A percentile compares a stretch with the other conserved stretches of the same genome.
Conservation (phyloP, 805 yeast species). For the Candida peoriensis region DNA sequence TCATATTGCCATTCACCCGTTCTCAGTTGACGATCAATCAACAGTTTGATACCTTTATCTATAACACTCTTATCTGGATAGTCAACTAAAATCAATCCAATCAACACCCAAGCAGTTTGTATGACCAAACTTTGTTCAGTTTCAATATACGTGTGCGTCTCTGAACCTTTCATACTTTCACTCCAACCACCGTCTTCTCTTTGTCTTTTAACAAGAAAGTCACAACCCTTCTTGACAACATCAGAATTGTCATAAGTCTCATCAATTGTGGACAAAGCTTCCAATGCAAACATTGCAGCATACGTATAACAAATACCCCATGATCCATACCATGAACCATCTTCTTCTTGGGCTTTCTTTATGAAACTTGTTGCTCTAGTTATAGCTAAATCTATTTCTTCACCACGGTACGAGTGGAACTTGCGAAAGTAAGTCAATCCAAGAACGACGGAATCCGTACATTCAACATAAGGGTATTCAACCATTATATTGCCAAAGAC, state of each 20-base stretch:
- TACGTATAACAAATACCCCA: conserved; percentile 98
- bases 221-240: conserved; percentile 72
- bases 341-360: conserved; percentile 56
- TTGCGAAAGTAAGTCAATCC: conserved; percentile 78
- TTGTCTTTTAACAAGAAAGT: conserved; percentile 72
- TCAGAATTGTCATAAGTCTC: conserved; percentile 56
- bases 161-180: conserved; percentile 88
- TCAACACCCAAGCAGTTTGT: conserved; percentile 90
- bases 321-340: conserved; percentile 97
- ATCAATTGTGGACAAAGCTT: conserved; percentile 75
- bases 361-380: conserved; percentile 71
- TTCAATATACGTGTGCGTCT: conserved; percentile 69
- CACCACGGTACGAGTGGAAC: conserved; percentile 57
- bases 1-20: conserved; percentile 87
- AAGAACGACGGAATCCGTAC: conserved; percentile 91
- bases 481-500: conserved; percentile 98
- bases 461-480: conserved; percentile 96
- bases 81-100: conserved; percentile 73
- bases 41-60: conserved; percentile 53
- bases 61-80: conserved; percentile 70
- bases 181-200: conserved; percentile 96
- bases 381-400: conserved; percentile 66
- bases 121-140: conserved; percentile 63
- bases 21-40: conserved; percentile 59
- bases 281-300: conserved; percentile 97